Evolutionary conservation across 805 yeast genomes (phyloP), one percentile per base, ranked within the genome.

Genomic region (Millerozyma acaciae): DNA sequence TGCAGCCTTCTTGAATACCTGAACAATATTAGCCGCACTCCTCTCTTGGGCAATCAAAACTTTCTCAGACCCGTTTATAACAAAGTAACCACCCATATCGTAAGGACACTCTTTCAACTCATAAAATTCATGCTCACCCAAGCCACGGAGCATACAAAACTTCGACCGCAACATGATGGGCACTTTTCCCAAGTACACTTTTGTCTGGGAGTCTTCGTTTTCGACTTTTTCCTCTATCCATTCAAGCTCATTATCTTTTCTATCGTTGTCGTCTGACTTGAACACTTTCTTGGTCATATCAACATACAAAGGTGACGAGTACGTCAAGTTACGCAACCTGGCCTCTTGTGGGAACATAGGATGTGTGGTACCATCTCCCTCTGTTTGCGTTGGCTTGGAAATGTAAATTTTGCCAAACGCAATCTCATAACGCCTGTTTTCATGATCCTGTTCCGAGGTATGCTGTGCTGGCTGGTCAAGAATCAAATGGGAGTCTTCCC

Each of bases 341-440:
- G 98, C 97, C 61, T 93, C 99, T 64, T 94, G 98, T 8, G 99
- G 98, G 55, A 85, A 85, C 80, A 93, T 79, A 9, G 95, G 94
- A 53, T 88, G 90, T n/a, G 97, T 90, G n/a, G 95, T 88, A 68
- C 99, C 99, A 66, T 93, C 99, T 12, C 97, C 96, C 68, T 93
- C 99, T 14, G 97, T 94, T 76, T 93, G 95, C 30, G 96, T 87
- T 28, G 99, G 99, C 52, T 89, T 84, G 16, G 97, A 88, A 47
- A 93, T 79, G 62, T 84, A 93, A 51, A 94, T 93, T 60, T 90
- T 94, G 45, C 98, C 99, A 64, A 93, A 93, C n/a, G 89, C 80
- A 56, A 93, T 93, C 62, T 90, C 97, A 53, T 88, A 94, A 45
- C 97, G 78, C 65, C 88, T 82, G 62, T 85, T 88, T 48, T 86